Evolutionary conservation across 2,329 filamentous ascomycete species (phyloP), one percentile per base, ranked within the genome.

Genomic region (Ceratocystis lukuohia): DNA sequence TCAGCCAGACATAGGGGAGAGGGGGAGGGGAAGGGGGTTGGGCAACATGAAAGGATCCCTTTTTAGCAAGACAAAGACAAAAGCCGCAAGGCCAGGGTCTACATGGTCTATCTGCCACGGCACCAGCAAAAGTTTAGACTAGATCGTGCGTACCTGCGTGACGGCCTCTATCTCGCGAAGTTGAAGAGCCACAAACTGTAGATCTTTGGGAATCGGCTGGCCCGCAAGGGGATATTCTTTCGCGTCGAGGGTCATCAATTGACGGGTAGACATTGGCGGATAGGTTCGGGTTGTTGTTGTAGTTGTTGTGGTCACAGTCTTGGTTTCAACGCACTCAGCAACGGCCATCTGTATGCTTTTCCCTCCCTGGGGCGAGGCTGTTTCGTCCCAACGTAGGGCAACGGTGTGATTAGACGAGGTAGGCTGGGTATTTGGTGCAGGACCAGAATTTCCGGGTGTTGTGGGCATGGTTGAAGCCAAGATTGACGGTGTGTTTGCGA

Each of bases 181-280:
- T 44, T 87, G 84, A 71, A 96, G 92, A 50, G 83, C 86, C 73
- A 97, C 88, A 66, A 85, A 86, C 69, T 85, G 84, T 68, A 99
- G 79, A 64, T 88, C 86, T 17, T 85, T 83, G 1, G 94, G 94
- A 1, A 92, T 96, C 0, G 90, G 88, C 62, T 89, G 86, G 69
- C 84, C 82, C 46, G 93, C 93, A 37, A 99, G 80, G 48, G 94
- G 94, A 74, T 96, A 99, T 71, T 94, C 85, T 74, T 95, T 96
- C 15, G 88, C 81, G 75, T 97, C 91, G 67, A 96, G 84, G 65
- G 86, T 82, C 68, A 91, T 81, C 64, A 85, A 83, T 65, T 84
- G 84, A 70, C 85, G 86, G 70, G 96, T 84, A 66, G 89, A 80
- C 67, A 96, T 80, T n/a, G 91, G 91, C 61, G 93, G 92, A 70